phyloP scores from a whole-genome alignment of 208 protist genomes.

The Wallacemonas sp. region DNA sequence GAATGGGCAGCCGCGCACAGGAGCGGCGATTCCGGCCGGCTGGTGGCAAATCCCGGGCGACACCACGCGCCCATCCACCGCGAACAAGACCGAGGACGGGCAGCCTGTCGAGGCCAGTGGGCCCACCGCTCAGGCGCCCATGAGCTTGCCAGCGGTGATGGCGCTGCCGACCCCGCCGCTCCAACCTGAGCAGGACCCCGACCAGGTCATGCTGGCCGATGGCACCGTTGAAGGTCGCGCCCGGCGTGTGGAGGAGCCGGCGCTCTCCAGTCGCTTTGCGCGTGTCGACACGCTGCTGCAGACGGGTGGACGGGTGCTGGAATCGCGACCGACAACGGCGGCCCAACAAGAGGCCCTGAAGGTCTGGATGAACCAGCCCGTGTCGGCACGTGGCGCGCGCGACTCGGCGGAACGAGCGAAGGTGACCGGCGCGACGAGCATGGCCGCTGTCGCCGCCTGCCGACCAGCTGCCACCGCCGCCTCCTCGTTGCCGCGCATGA shows the following conservation, averaged over 20 bases:
- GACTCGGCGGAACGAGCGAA: too few relatives aligned
- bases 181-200: conserved; percentile 25
- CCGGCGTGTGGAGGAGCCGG: neutral
- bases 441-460: neutral
- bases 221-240: neutral
- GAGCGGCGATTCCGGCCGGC: conserved; percentile 15
- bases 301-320: neutral
- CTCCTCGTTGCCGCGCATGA: too few relatives aligned
- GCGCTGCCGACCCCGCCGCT: conserved; percentile 30
- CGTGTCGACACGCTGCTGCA: neutral
- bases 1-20: conserved; percentile 43
- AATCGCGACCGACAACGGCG: neutral
- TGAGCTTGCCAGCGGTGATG: neutral
- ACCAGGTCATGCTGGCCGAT: neutral
- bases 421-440: neutral
- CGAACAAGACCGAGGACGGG: neutral
- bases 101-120: conserved; percentile 9
- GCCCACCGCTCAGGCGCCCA: neutral
- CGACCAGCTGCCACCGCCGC: too few relatives aligned
- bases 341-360: neutral
- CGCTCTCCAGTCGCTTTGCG: neutral
- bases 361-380: neutral
- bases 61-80: neutral
- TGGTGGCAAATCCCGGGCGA: conserved; percentile 14
- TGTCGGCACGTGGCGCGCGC: too few relatives aligned